Evolutionary conservation across 306 rosid species (phyloP).

Genomic region (Casuarina glauca): DNA sequence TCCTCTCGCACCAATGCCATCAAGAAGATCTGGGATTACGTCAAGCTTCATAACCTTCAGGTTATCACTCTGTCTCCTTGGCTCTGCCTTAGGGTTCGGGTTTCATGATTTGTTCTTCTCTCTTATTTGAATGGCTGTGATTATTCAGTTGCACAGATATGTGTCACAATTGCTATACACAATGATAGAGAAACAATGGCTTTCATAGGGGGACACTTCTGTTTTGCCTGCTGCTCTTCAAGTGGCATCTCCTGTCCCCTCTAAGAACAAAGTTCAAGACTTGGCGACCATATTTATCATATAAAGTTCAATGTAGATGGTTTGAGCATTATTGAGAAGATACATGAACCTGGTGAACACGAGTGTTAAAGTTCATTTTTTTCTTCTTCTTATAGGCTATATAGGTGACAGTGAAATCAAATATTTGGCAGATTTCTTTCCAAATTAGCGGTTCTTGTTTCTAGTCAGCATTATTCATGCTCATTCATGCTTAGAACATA

Average conservation of each 20-base stretch:
- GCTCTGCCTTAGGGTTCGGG: not conserved
- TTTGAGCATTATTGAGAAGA: not conserved
- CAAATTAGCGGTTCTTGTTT: too few species aligned
- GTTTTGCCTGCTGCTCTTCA: not conserved
- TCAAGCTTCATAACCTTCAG: slow-evolving; percentile 36
- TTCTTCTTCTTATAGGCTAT: not conserved
- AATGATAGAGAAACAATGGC: not conserved
- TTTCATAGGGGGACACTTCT: not conserved
- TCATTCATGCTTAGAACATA: not conserved
- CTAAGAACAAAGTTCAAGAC: not conserved
- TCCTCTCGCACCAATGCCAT: slow-evolving; percentile 24
- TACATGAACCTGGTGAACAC: not conserved
- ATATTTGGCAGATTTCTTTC: not conserved
- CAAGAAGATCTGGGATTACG: slow-evolving; percentile 29
- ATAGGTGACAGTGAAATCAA: not conserved
- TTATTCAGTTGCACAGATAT: too few species aligned
- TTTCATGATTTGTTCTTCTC: not conserved
- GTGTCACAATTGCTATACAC: not conserved
- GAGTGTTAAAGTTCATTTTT: not conserved
- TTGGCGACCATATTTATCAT: not conserved
- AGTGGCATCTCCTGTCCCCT: not conserved
- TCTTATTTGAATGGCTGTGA: not conserved
- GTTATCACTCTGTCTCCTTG: not conserved
- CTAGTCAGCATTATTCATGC: too few species aligned
- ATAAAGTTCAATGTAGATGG: not conserved